Evolutionary conservation across 176 grass and related monocot species (phyloP).

Genomic region (Eremochloa ophiuroides): DNA sequence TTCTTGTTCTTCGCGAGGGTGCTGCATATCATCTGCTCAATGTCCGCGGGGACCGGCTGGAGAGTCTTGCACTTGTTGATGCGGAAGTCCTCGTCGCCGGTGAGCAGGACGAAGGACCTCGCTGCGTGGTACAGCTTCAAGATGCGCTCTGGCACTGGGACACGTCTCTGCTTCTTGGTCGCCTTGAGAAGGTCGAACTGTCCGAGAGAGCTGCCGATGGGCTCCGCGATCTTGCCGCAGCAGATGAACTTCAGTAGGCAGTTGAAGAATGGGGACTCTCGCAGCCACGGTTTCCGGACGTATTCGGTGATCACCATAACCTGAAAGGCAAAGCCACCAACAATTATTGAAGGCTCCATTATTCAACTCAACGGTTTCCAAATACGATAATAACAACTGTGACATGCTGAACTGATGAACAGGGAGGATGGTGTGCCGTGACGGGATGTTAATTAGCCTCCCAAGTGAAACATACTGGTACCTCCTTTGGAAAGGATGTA

Average conservation of each 20-base stretch:
- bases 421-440: neutral
- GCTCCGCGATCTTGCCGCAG: constrained; percentile 7
- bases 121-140: neutral
- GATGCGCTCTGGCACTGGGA: neutral
- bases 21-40: neutral
- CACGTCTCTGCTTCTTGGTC: neutral
- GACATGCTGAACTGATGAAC: too few relatives aligned
- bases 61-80: neutral
- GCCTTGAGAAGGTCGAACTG: neutral
- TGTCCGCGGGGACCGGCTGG: neutral
- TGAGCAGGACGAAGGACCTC: constrained; percentile 22
- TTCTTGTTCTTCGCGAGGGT: neutral
- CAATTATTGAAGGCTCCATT: neutral
- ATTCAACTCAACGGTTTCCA: neutral
- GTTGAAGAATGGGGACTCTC: neutral
- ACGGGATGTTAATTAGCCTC: too few relatives aligned
- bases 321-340: neutral
- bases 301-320: constrained; percentile 26
- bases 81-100: neutral
- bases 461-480: too few relatives aligned
- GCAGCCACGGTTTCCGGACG: neutral
- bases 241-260: neutral
- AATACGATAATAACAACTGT: too few relatives aligned
- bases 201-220: neutral
- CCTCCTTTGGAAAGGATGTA: too few relatives aligned